Evolutionary conservation across 2,329 filamentous ascomycete species (phyloP), one percentile per base, ranked within the genome.

Genomic region (Colletotrichum eleusines): DNA sequence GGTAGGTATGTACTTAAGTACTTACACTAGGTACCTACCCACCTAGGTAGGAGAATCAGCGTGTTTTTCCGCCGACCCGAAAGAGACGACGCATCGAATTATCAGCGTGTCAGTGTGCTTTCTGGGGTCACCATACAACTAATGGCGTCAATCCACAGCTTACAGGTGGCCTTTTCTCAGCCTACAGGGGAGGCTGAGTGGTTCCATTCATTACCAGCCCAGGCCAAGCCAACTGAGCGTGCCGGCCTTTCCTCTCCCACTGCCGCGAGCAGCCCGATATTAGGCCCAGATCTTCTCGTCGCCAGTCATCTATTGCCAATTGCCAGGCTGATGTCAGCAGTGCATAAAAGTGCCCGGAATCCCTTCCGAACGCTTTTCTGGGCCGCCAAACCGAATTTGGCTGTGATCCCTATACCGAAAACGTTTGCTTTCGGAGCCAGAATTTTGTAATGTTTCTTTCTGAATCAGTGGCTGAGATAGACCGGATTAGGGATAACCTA

Each of bases 131-230:
- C 38, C 46, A 42, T 42, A 11, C 57, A 40, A 60, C 40, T 60
- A 44, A 60, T 60, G 57, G 46, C 58, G 26, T 28, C 18, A n/a
- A 44, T 44, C 31, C 44, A 50, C 38, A 38, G n/a, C 23, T 26
- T 67, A 63, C 28, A 71, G 63, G 68, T 71, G 68, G 63, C 68
- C 68, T 71, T 62, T 71, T 71, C 51, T 42, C 33, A 57, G 28
- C n/a, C 48, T 66, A 23, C 63, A 67, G 55, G 42, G 63, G 50
- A 31, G 58, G 50, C 46, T 42, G 54, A n/a, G n/a, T 26, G 33
- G 33, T 40, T 40, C 33, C 14, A 46, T 59, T 51, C 14, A 46
- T 59, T 51, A 38, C 18, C 38, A 63, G 48, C 53, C 50, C 60
- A 46, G 42, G 63, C 63, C 68, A 71, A 71, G 69, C 46, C 53